A percentile compares a stretch with the other conserved stretches of the same genome.
These are phyloP conservation scores for Rhododendron mucronatum DNA, from an alignment of 148 eudicot species.

Conservation along the genomic window DNA sequence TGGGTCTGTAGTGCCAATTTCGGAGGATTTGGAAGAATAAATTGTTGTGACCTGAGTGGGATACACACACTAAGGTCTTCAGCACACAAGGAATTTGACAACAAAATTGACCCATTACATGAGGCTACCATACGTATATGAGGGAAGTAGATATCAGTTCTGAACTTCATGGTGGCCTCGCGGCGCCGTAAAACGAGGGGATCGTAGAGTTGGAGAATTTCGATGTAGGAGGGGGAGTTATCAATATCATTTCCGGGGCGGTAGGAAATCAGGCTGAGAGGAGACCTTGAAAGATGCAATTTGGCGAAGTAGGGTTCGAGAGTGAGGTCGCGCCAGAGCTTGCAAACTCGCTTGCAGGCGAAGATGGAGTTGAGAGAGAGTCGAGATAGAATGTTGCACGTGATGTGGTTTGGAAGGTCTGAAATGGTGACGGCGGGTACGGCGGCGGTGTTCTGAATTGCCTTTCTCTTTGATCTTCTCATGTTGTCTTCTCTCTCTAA, in stretches of 20 bases:
- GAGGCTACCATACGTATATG: background rate
- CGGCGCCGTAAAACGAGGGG: background rate
- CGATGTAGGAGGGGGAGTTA: too few species aligned
- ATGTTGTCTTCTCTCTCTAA: background rate
- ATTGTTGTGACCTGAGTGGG: background rate
- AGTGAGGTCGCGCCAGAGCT: too few species aligned
- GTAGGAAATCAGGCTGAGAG: too few species aligned
- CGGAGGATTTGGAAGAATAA: background rate
- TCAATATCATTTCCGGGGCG: too few species aligned
- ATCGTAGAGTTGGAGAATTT: background rate
- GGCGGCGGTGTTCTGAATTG: background rate
- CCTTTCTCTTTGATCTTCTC: background rate
- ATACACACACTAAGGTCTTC: background rate
- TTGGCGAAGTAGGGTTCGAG: too few species aligned
- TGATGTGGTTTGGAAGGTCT: background rate
- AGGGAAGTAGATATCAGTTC: too few species aligned
- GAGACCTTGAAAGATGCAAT: too few species aligned
- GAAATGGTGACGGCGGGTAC: background rate
- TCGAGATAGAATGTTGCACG: background rate
- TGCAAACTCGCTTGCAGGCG: too few species aligned
- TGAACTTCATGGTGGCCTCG: too few species aligned
- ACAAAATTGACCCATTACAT: background rate
- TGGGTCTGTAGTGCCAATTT: background rate
- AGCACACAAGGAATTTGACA: background rate
- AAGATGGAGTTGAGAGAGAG: too few species aligned